phyloP scores from a whole-genome alignment of 208 protist genomes.

The Tritrichomonas musculus region DNA sequence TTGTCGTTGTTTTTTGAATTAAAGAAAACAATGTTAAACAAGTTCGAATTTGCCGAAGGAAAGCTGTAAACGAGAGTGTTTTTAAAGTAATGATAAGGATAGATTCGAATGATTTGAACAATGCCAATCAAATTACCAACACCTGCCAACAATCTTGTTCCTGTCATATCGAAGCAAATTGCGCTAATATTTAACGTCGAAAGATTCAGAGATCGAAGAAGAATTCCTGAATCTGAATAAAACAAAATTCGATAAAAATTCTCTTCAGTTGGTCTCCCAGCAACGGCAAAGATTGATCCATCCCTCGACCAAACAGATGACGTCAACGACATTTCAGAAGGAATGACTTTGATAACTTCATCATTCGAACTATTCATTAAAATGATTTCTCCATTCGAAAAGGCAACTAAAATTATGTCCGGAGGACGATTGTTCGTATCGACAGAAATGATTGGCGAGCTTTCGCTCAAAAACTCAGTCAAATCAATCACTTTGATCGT shows the following conservation, averaged over 20 bases:
- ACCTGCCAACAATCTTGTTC: not conserved
- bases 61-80: not conserved
- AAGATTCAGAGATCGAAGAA: not conserved
- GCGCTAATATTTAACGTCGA: not conserved
- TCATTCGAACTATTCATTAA: not conserved
- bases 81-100: not conserved
- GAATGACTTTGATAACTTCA: not conserved
- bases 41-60: not conserved
- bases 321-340: not conserved
- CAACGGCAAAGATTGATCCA: not conserved
- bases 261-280: not conserved
- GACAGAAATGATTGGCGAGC: not conserved
- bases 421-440: no score
- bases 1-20: not conserved
- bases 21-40: not conserved
- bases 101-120: not conserved
- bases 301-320: not conserved
- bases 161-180: not conserved
- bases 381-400: not conserved
- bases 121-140: not conserved
- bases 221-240: not conserved
- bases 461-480: not conserved
- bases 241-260: not conserved
- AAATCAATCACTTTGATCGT: not conserved
- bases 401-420: no score